Percentiles rank a stretch among this genome's conserved stretches.
These are phyloP conservation scores for Oemleria cerasiformis DNA, from an alignment of 306 rosid species.

Conservation along the genomic window DNA sequence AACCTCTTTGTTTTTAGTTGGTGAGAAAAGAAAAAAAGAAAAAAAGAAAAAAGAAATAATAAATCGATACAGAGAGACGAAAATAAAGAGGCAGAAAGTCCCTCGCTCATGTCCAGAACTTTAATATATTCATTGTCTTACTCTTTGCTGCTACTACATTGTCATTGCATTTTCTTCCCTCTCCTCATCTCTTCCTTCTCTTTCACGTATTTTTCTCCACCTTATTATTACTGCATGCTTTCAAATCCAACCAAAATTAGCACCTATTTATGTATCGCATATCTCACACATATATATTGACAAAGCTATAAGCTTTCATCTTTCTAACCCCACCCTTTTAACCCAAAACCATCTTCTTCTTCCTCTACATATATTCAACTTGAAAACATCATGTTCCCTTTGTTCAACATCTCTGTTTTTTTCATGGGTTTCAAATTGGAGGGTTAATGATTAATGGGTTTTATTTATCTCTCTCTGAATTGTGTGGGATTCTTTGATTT, in stretches of 20 bases:
- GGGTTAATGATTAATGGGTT: constrained; percentile 31
- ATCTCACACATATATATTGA: neutral
- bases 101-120: constrained; percentile 16
- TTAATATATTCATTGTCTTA: neutral
- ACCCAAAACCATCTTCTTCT: constrained; percentile 10
- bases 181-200: constrained; percentile 6
- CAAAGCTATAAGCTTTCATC: constrained; percentile 17
- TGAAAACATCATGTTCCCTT: constrained; percentile 20
- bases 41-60: neutral
- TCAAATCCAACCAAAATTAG: constrained; percentile 31
- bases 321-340: constrained; percentile 19
- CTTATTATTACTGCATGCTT: constrained; percentile 37
- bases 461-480: constrained; percentile 25
- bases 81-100: constrained; percentile 10
- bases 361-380: constrained; percentile 1
- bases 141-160: constrained; percentile 14
- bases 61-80: neutral
- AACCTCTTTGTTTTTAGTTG: neutral
- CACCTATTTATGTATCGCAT: neutral
- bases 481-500: constrained; percentile 31
- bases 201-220: constrained; percentile 22
- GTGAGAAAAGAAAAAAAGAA: neutral
- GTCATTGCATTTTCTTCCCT: constrained; percentile 17
- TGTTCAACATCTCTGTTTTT: constrained; percentile 26
- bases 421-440: constrained; percentile 39